Conservation (phyloP, 2,329 filamentous ascomycete species). For the Apiospora aurea region DNA sequence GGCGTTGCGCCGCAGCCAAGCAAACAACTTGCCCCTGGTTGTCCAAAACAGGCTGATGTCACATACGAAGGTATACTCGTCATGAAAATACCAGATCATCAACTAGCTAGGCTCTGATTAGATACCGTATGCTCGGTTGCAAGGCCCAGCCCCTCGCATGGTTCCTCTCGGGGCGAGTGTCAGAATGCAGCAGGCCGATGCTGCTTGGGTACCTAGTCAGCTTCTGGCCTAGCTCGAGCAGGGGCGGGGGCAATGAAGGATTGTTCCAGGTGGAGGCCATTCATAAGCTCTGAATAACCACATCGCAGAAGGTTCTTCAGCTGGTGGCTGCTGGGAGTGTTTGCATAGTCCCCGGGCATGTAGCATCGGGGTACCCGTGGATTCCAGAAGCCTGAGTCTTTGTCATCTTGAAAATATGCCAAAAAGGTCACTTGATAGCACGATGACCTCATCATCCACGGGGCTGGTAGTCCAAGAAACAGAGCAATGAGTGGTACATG, state of each 20-base stretch:
- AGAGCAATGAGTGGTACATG: neutral
- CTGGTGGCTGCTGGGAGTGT: neutral
- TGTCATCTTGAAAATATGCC: neutral
- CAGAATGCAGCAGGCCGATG: slow-evolving; percentile 7
- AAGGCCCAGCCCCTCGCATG: slow-evolving; percentile 16
- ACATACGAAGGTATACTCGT: slow-evolving; percentile 30
- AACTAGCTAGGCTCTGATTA: neutral
- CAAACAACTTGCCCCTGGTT: neutral
- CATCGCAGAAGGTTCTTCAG: neutral
- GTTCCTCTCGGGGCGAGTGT: neutral
- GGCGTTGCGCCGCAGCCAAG: neutral
- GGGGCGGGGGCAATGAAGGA: neutral
- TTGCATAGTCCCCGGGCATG: neutral
- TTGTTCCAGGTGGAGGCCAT: neutral
- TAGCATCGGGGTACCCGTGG: neutral
- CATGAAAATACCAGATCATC: neutral
- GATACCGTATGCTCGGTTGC: slow-evolving; percentile 10
- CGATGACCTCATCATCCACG: neutral
- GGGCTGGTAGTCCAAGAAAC: neutral
- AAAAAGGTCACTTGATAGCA: neutral
- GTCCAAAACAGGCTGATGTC: slow-evolving; percentile 28
- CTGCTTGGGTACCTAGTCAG: slow-evolving; percentile 7
- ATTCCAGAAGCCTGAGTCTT: neutral
- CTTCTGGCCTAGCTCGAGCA: slow-evolving; percentile 18
- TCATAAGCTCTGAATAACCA: neutral